Evolutionary conservation across 371 early-diverging fungal species (phyloP), one percentile per base, ranked within the genome.

Genomic region (Capillidium heterosporum): DNA sequence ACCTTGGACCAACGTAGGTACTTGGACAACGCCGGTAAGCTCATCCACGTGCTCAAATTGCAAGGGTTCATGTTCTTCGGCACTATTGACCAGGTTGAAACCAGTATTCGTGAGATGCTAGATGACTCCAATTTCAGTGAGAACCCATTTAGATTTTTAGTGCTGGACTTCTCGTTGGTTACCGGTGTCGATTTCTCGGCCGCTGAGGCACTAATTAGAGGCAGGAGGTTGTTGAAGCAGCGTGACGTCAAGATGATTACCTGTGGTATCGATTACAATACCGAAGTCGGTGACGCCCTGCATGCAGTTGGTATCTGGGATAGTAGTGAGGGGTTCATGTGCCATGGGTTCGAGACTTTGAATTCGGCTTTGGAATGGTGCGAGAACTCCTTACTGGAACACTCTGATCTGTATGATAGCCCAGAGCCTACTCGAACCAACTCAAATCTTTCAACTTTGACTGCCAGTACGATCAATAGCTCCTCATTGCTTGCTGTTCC

Each of bases 21-120:
- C 57, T 67, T 95, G 58, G 80, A 85, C 41, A 68, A 81, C 28
- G 88, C 86, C 2, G 88, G 85, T 19, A 72, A 68, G 1, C 91
- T 91, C 62, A 91, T 92, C 52, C 84, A 86, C 55, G 78, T 88
- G 5, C 72, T 94, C 60, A 84, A 85, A 61, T 63, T 94, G 28
- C 92, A 94, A 65, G 95, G 95, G 3, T 87, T 82, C 59, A 70
- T 89, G 71, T 95, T 95, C 63, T 95, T 94, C 69, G 96, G 95
- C 32, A 89, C 95, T 1, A 84, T 92, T 59, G 81, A 78, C 59
- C 83, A 84, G 58, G 81, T 95, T 3, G 91, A 91, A 60, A 72
- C 69, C 31, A 74, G 76, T 23, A 84, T 95, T 52, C 78, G 81
- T 17, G 64, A 64, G 3, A 62, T 79, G 59, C 59, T 89, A 39